Evolutionary conservation across 2,329 filamentous ascomycete genomes (phyloP).

Genomic region (Aureobasidium sp.): DNA sequence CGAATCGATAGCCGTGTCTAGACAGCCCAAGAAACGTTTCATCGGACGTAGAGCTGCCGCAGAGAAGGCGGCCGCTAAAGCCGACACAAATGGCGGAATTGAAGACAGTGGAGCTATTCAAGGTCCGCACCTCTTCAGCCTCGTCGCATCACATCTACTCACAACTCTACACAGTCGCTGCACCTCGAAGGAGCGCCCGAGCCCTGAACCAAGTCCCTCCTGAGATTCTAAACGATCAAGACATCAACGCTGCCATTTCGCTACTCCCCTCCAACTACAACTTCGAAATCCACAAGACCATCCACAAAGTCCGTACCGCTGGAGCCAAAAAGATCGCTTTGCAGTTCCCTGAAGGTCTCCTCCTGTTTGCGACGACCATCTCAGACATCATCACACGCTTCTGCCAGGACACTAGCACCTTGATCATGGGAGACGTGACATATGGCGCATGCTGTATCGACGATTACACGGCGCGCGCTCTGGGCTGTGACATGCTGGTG

Average conservation of each 20-base stretch:
- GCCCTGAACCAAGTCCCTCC: constrained; percentile 86
- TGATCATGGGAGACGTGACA: constrained; percentile 99
- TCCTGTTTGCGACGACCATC: constrained; percentile 94
- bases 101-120: constrained; percentile 60
- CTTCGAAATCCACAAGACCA: constrained; percentile 97
- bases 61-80: constrained; percentile 47
- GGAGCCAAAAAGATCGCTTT: constrained; percentile 76
- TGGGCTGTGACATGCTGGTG: constrained; percentile 88
- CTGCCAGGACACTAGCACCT: constrained; percentile 80
- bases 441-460: constrained; percentile 99
- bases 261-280: constrained; percentile 93
- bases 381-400: constrained; percentile 94
- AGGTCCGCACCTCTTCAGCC: constrained; percentile 42
- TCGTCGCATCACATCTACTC: neutral
- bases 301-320: constrained; percentile 79
- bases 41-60: constrained; percentile 72
- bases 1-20: constrained; percentile 42
- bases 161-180: constrained; percentile 47
- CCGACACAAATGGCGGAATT: constrained; percentile 36
- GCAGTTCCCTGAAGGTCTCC: constrained; percentile 93
- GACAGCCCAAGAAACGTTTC: constrained; percentile 84
- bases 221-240: constrained; percentile 75
- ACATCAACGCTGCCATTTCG: constrained; percentile 77
- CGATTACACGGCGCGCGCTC: constrained; percentile 88
- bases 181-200: constrained; percentile 63